A percentile compares a stretch with the other conserved stretches of the same genome.
Evolutionary conservation across 352 stramenopile species (phyloP).

Genomic region (Pythium sukuiense): DNA sequence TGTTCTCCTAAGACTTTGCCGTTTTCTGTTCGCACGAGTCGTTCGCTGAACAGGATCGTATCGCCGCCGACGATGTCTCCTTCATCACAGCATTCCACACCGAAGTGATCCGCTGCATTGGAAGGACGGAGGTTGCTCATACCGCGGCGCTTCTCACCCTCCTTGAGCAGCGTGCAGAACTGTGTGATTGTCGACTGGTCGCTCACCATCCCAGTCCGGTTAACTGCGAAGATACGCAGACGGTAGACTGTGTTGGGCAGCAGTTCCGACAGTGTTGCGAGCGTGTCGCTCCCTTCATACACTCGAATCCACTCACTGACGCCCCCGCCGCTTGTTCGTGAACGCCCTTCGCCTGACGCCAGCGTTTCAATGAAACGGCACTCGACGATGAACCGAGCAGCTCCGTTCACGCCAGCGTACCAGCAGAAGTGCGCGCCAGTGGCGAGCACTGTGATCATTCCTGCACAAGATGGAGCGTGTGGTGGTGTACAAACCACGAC

Average conservation of each 20-base stretch:
- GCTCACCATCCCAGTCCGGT: conserved; percentile 54
- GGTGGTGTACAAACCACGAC: conserved; percentile 73
- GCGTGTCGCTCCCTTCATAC: conserved; percentile 79
- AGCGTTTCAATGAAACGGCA: conserved; percentile 70
- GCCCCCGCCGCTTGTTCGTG: background rate
- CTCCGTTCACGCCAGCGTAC: conserved; percentile 75
- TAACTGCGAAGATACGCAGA: conserved; percentile 80
- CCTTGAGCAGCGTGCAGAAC: conserved; percentile 68
- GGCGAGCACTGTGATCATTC: conserved; percentile 54
- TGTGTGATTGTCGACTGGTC: conserved; percentile 80
- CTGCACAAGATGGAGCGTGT: conserved; percentile 49
- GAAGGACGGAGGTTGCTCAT: conserved; percentile 34
- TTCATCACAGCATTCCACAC: conserved; percentile 64
- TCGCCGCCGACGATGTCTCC: conserved; percentile 88
- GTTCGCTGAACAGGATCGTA: conserved; percentile 91
- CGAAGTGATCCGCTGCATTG: conserved; percentile 64
- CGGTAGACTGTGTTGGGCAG: conserved; percentile 83
- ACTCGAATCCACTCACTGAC: conserved; percentile 60
- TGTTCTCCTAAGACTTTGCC: conserved; percentile 38
- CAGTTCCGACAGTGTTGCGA: conserved; percentile 64
- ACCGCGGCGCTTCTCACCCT: conserved; percentile 44
- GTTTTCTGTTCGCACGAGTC: conserved; percentile 62
- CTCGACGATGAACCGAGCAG: conserved; percentile 75
- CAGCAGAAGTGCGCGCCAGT: conserved; percentile 70
- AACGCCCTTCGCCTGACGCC: conserved; percentile 9